Evolutionary conservation across 352 stramenopile species (phyloP).

Genomic region (Stephanocyclus meneghinianus): DNA sequence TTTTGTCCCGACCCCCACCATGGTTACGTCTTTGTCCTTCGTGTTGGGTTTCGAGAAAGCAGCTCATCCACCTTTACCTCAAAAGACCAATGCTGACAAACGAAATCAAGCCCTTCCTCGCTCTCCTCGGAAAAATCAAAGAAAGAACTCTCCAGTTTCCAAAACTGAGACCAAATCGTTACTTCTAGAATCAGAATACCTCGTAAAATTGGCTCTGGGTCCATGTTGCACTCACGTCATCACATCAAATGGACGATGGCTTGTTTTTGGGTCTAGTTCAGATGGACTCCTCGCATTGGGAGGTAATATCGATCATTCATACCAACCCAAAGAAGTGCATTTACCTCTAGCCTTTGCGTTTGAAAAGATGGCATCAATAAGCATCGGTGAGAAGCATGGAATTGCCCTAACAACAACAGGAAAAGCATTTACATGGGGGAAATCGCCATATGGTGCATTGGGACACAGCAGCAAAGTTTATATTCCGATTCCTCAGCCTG

Average conservation of each 20-base stretch:
- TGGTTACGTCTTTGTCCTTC: constrained; percentile 33
- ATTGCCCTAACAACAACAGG: constrained; percentile 48
- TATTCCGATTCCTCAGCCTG: constrained; percentile 1
- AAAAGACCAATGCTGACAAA: constrained; percentile 9
- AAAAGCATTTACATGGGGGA: constrained; percentile 60
- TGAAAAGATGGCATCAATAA: constrained; percentile 53
- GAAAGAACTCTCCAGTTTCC: not conserved
- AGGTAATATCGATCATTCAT: constrained; percentile 21
- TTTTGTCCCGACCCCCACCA: constrained; percentile 29
- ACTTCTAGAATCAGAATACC: constrained; percentile 39
- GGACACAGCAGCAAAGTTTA: not conserved
- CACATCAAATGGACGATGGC: constrained; percentile 54
- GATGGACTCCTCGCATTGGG: constrained; percentile 69
- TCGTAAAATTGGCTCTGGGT: constrained; percentile 57
- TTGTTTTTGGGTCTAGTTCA: constrained; percentile 64
- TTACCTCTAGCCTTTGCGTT: constrained; percentile 28
- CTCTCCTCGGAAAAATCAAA: constrained; percentile 17
- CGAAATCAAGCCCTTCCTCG: constrained; percentile 16
- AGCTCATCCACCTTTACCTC: constrained; percentile 14
- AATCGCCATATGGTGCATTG: constrained; percentile 29
- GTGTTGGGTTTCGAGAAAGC: not conserved
- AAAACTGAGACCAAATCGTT: constrained; percentile 11
- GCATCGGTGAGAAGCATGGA: constrained; percentile 55
- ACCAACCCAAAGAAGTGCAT: constrained; percentile 51
- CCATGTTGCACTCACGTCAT: constrained; percentile 63